Evolutionary conservation across 495 filamentous ascomycete genomes (phyloP), one percentile per base, ranked within the genome.

Genomic region (Lichenothelia convexa): DNA sequence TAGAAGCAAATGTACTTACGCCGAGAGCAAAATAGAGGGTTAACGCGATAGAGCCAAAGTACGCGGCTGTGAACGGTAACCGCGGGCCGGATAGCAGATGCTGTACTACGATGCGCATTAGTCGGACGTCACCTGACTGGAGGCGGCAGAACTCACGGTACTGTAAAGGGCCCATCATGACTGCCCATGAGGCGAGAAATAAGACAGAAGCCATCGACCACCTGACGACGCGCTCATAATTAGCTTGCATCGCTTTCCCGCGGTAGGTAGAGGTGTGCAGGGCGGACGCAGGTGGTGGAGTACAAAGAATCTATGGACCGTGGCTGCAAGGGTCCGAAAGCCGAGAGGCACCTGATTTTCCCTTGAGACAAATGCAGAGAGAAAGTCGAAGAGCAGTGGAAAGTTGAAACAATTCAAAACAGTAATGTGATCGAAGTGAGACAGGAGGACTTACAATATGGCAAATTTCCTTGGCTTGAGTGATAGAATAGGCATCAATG

Each of bases 381-480:
- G n/a, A n/a, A n/a, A n/a, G n/a, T n/a, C n/a, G n/a, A n/a, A n/a
- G n/a, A n/a, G n/a, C n/a, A n/a, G n/a, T n/a, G n/a, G n/a, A n/a
- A n/a, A n/a, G n/a, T n/a, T n/a, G n/a, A n/a, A n/a, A n/a, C n/a
- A n/a, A n/a, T n/a, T n/a, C n/a, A n/a, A n/a, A n/a, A n/a, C n/a
- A n/a, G n/a, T n/a, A n/a, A n/a, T n/a, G n/a, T n/a, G n/a, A n/a
- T n/a, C n/a, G n/a, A n/a, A n/a, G n/a, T n/a, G n/a, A n/a, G n/a
- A n/a, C n/a, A n/a, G n/a, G n/a, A n/a, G n/a, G n/a, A 85, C 87
- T 77, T 74, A 94, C 89, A 97, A 56, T 41, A 92, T 80, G 34
- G 89, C 89, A 53, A 97, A 92, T 63, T 97, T 97, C 50, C 79
- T 68, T 40, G 89, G 89, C 59, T 66, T 76, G 43, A 78, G 56